These are phyloP conservation scores for Porcisia deanei DNA, from an alignment of 208 protist species.

Conservation along the genomic window DNA sequence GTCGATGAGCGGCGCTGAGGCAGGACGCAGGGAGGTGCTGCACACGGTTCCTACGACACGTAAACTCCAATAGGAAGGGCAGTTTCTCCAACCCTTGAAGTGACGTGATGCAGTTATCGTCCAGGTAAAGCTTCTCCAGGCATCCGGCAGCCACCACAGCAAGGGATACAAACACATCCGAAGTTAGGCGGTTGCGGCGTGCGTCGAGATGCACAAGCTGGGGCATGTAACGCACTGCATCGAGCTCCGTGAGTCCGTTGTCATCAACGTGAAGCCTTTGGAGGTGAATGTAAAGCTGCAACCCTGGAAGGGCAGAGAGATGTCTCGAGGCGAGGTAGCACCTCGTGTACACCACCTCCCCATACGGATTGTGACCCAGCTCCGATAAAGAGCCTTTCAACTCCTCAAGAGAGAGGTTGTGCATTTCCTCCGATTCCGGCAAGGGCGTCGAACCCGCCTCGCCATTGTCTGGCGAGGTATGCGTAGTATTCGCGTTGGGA, in stretches of 20 bases:
- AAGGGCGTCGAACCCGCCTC: neutral
- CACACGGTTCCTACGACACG: conserved; percentile 50
- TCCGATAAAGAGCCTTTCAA: conserved; percentile 34
- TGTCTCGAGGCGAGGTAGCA: conserved; percentile 30
- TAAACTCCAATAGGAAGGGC: conserved; percentile 66
- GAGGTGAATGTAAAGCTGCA: conserved; percentile 57
- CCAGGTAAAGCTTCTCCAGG: conserved; percentile 65
- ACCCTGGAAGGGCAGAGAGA: conserved; percentile 40
- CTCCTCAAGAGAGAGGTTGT: conserved; percentile 8
- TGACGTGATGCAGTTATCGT: conserved; percentile 56
- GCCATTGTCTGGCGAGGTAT: neutral
- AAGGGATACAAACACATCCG: conserved; percentile 56
- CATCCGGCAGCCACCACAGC: conserved; percentile 30
- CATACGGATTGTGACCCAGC: conserved; percentile 61
- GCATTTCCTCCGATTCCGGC: neutral
- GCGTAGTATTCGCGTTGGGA: neutral
- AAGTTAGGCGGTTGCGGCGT: conserved; percentile 49
- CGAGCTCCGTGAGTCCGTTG: conserved; percentile 62
- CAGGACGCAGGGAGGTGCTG: conserved; percentile 23
- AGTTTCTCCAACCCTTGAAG: conserved; percentile 55
- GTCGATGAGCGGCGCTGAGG: conserved; percentile 20
- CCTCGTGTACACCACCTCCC: conserved; percentile 58
- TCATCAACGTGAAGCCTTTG: conserved; percentile 68
- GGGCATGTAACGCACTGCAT: conserved; percentile 43
- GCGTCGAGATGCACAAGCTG: conserved; percentile 74